A percentile compares a stretch with the other conserved stretches of the same genome.
phyloP scores from a whole-genome alignment of 805 yeast genomes.

The Komagataella phaffii region DNA sequence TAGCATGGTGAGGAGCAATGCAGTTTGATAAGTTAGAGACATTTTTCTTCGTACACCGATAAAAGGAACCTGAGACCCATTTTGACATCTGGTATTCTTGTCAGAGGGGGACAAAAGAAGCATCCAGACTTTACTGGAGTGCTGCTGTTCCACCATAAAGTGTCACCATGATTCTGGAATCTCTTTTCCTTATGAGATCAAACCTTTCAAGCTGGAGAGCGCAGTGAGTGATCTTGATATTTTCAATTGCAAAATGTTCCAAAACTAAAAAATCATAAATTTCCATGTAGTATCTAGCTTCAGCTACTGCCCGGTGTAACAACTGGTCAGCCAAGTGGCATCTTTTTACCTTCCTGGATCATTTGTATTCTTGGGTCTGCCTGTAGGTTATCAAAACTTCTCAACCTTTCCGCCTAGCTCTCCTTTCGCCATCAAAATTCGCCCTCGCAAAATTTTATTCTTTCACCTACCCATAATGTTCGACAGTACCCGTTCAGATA shows the following conservation, averaged over 20 bases:
- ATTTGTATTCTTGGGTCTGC: background rate
- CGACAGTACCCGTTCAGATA: constrained; percentile 78
- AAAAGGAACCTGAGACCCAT: background rate
- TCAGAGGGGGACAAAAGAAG: background rate
- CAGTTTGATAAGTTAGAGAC: constrained; percentile 2
- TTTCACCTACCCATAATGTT: constrained; percentile 25
- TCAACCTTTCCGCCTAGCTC: background rate
- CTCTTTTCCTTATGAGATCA: background rate
- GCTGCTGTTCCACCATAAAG: too few species aligned
- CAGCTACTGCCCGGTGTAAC: too few species aligned
- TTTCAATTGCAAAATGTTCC: too few species aligned
- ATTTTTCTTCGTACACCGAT: background rate
- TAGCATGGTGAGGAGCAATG: background rate
- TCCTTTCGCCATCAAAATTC: background rate
- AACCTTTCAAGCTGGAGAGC: background rate
- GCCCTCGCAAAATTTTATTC: constrained; percentile 1
- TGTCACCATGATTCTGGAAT: background rate
- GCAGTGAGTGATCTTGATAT: too few species aligned
- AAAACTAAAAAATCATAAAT: too few species aligned
- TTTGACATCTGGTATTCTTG: background rate
- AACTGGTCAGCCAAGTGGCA: too few species aligned
- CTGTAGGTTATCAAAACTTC: background rate
- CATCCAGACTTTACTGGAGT: background rate
- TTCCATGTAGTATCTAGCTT: too few species aligned
- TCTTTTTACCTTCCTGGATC: background rate